Percentiles rank a stretch among this genome's conserved stretches.
phyloP scores from a whole-genome alignment of 1,139 yeast species.

The Yamadazyma blattariae region DNA sequence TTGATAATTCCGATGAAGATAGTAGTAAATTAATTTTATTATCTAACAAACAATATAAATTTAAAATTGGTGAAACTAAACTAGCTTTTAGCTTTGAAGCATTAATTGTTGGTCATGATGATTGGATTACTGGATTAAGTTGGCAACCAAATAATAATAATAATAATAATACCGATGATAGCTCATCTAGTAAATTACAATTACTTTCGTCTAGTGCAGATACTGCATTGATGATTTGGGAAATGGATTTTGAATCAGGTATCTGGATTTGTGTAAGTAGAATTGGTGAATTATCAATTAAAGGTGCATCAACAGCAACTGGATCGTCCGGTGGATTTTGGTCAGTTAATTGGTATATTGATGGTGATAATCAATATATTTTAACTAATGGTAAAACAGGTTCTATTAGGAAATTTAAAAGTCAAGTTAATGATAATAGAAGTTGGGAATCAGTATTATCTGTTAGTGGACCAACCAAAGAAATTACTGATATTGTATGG shows the following conservation, averaged over 20 bases:
- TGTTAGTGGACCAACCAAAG: constrained; percentile 72
- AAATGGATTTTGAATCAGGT: constrained; percentile 81
- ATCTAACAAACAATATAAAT: constrained; percentile 63
- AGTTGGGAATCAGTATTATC: constrained; percentile 59
- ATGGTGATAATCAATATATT: constrained; percentile 40
- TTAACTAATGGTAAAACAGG: constrained; percentile 90
- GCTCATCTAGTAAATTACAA: constrained; percentile 39
- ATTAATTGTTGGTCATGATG: constrained; percentile 95
- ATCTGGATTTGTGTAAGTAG: constrained; percentile 84
- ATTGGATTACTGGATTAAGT: constrained; percentile 84
- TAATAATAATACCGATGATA: constrained; percentile 16
- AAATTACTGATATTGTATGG: constrained; percentile 84
- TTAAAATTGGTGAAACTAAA: constrained; percentile 33
- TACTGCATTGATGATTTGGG: constrained; percentile 95
- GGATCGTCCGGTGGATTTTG: constrained; percentile 98
- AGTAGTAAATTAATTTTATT: constrained; percentile 50
- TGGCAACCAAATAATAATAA: constrained; percentile 60
- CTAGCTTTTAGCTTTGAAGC: constrained; percentile 83
- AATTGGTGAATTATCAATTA: constrained; percentile 87
- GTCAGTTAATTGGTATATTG: constrained; percentile 77
- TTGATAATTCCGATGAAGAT: constrained; percentile 59
- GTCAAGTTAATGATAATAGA: constrained; percentile 26
- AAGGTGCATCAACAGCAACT: constrained; percentile 97
- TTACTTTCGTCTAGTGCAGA: constrained; percentile 89
- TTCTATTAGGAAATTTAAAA: constrained; percentile 77